Evolutionary conservation across 176 grass and related monocot genomes (phyloP).

Genomic region (Eragrostis curvula): DNA sequence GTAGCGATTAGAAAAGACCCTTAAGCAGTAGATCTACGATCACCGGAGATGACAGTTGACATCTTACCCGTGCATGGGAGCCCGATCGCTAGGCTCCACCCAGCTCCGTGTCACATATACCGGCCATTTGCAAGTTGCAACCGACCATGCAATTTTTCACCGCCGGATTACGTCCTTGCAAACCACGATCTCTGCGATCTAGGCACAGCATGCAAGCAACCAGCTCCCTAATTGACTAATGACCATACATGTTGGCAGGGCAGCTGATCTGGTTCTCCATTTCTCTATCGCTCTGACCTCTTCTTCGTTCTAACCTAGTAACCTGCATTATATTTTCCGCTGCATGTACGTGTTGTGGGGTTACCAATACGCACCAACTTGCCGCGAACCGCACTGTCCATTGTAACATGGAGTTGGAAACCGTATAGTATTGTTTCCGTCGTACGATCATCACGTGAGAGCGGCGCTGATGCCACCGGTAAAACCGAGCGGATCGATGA

Average conservation of each 20-base stretch:
- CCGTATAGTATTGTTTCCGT: neutral
- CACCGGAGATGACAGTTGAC: slow-evolving; percentile 18
- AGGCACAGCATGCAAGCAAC: neutral
- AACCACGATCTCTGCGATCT: slow-evolving; percentile 23
- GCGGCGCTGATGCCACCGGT: slow-evolving; percentile 6
- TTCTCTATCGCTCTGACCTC: neutral
- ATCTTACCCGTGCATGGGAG: slow-evolving; percentile 1
- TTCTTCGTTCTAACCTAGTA: neutral
- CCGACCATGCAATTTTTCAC: slow-evolving; percentile 25
- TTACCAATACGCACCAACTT: neutral
- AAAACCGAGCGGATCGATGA: slow-evolving; percentile 23
- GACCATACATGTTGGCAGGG: neutral
- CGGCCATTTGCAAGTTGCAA: slow-evolving; percentile 33
- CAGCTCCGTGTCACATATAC: slow-evolving; percentile 18
- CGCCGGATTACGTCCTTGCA: neutral
- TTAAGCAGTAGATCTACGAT: slow-evolving; percentile 8
- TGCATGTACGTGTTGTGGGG: neutral
- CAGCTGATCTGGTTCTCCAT: neutral
- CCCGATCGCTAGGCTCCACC: neutral
- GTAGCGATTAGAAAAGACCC: neutral
- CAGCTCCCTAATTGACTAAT: neutral
- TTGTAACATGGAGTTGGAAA: slow-evolving; percentile 18
- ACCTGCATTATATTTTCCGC: neutral
- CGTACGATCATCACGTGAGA: slow-evolving; percentile 39
- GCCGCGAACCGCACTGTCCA: slow-evolving; percentile 6